Evolutionary conservation across 75 land plant species (phyloP), one percentile per base, ranked within the genome.

Genomic region (Pinus albicaulis): DNA sequence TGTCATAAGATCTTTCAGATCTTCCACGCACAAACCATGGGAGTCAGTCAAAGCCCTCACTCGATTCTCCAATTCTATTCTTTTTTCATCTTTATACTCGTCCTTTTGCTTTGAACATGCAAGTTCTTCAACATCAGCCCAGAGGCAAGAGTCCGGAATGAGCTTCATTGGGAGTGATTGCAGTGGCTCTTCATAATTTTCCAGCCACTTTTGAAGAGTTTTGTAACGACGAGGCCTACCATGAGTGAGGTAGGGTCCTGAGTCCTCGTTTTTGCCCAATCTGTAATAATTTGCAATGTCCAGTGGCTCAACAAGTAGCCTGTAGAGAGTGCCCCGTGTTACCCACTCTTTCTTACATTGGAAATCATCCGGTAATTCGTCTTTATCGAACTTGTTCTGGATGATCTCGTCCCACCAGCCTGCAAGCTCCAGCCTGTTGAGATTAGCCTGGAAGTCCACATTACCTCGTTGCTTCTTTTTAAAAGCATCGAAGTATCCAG

Each of bases 261-360:
- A 82, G 57, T 86, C 92, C 38, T 84, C 86, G 22, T 85, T 87
- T 80, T 79, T 85, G 0, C 55, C 69, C 41, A 80, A 87, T 10
- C 92, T 75, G 59, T 92, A 92, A 80, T 86, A 88, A 76, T 92
- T 83, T 25, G 94, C 92, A 20, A 92, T 90, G 73, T 92, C 92
- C 36, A 92, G 73, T 59, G 90, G 94, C 82, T 92, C 94, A 25
- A 90, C 88, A 2, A 90, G 59, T 19, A 79, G 80, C 38, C 94
- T 71, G 68, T 76, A 92, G 23, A 7, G 60, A 56, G 87, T 90
- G 2, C 83, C 90, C 17, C 84, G 77, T 1, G 82, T 73, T 55
- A 92, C 73, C 90, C 88, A 92, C 22, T 83, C 83, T 41, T 19
- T 34, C 13, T 76, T 79, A 20, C 72, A 31, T 75, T 92, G 89